Evolutionary conservation across 441 rosid species (phyloP).

Genomic region (Pelargonium myrrhifolium): DNA sequence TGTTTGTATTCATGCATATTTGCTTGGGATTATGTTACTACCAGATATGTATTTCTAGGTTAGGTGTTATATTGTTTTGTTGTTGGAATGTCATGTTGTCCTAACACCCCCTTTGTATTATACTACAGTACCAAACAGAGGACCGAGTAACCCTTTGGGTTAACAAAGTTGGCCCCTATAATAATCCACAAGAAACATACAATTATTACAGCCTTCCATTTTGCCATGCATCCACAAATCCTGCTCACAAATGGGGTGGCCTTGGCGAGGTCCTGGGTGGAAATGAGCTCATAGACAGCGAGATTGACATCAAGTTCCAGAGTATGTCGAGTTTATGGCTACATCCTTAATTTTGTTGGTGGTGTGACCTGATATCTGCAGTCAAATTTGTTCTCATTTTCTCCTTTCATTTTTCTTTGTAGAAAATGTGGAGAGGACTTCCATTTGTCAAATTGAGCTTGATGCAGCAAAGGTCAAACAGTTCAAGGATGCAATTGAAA

Average conservation of each 20-base stretch:
- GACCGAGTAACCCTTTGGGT: slow-evolving; percentile 94
- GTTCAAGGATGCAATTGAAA: slow-evolving; percentile 84
- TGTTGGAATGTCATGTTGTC: background rate
- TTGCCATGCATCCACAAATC: slow-evolving; percentile 52
- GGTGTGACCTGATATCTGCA: slow-evolving; percentile 5
- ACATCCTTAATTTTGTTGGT: slow-evolving; percentile 11
- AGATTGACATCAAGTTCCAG: slow-evolving; percentile 67
- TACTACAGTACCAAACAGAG: slow-evolving; percentile 67
- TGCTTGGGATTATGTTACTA: background rate
- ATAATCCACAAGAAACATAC: slow-evolving; percentile 99
- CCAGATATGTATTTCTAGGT: background rate
- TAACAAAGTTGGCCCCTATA: slow-evolving; percentile 97
- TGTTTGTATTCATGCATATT: background rate
- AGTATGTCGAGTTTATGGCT: slow-evolving; percentile 41
- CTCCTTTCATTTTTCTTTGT: slow-evolving; percentile 12
- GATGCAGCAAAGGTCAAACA: slow-evolving; percentile 62
- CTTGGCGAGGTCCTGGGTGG: slow-evolving; percentile 99
- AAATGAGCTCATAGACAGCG: slow-evolving; percentile 96
- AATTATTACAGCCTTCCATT: slow-evolving; percentile 99
- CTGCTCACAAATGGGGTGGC: slow-evolving; percentile 98
- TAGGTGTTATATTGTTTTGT: background rate
- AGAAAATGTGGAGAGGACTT: slow-evolving; percentile 61
- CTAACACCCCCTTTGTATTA: slow-evolving; percentile 10
- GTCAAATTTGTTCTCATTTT: background rate
- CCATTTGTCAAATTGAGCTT: slow-evolving; percentile 60